Percentiles rank a stretch among this genome's conserved stretches.
Conservation (phyloP, 176 grass and related monocot species). For the Lolium multiflorum region DNA sequence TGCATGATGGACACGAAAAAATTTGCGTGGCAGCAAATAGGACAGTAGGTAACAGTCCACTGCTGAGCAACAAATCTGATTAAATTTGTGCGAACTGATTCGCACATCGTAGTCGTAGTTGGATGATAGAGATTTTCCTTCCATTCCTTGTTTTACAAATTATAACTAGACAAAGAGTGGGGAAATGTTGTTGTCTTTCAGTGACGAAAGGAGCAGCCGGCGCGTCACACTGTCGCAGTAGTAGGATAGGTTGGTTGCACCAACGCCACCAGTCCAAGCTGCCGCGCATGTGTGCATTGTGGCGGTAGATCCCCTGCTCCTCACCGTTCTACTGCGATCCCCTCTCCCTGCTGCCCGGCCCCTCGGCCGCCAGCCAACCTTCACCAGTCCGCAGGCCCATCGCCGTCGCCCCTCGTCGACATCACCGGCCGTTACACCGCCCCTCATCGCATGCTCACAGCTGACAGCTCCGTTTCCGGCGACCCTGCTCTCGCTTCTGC, state of each 20-base stretch:
- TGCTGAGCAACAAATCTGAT: too few relatives aligned
- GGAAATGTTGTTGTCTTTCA: neutral
- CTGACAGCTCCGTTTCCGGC: conserved; percentile 14
- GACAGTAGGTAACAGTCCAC: too few relatives aligned
- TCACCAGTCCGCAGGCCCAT: conserved; percentile 39
- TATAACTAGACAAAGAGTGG: neutral
- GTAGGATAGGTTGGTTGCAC: conserved; percentile 45
- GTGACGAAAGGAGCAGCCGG: neutral
- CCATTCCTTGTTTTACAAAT: neutral
- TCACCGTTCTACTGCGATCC: neutral
- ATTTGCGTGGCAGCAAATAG: too few relatives aligned
- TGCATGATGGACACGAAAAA: too few relatives aligned
- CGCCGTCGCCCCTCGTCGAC: conserved; percentile 27
- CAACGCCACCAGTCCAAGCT: conserved; percentile 57
- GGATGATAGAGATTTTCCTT: neutral
- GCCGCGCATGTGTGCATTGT: neutral
- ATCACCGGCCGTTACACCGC: conserved; percentile 44
- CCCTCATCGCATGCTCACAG: conserved; percentile 2
- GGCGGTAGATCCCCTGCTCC: conserved; percentile 28
- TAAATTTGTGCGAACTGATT: too few relatives aligned
- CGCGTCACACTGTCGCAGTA: neutral
- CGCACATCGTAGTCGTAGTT: neutral
- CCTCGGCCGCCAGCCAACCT: conserved; percentile 38
- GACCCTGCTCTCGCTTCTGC: conserved; percentile 1
- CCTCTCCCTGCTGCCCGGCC: conserved; percentile 14